A percentile compares a stretch with the other conserved stretches of the same genome.
Evolutionary conservation across 768 basidiomycete genomes (phyloP).

Genomic region (Brasilioporus rufonigricans): DNA sequence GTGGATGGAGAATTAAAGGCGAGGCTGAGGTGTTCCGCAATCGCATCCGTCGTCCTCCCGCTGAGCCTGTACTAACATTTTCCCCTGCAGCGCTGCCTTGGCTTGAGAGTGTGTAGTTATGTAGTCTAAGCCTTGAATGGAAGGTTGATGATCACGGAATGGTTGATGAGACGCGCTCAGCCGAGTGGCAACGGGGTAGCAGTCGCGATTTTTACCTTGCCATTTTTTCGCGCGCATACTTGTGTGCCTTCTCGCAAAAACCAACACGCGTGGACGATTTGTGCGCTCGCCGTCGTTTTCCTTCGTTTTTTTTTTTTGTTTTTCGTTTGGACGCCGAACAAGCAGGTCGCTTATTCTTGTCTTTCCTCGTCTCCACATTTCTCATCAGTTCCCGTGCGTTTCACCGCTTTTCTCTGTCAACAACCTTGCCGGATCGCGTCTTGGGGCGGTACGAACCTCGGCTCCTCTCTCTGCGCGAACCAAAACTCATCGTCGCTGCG

Average conservation of each 20-base stretch:
- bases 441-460: conserved; percentile 3
- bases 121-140: not conserved
- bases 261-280: conserved; percentile 8
- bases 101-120: not conserved
- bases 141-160: not conserved
- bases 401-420: conserved; percentile 3
- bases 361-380: not conserved
- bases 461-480: not conserved
- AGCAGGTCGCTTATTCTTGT: not conserved
- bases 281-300: not conserved
- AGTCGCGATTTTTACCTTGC: not conserved
- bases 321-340: not conserved
- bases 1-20: conserved; percentile 82
- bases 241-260: conserved; percentile 2
- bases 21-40: conserved; percentile 66
- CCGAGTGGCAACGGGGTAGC: conserved; percentile 14
- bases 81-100: not conserved
- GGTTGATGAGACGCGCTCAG: conserved; percentile 1
- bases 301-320: not conserved
- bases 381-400: not conserved
- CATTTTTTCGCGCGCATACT: conserved; percentile 11
- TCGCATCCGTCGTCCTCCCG: not conserved
- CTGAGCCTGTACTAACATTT: conserved; percentile 1
- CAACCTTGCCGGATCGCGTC: conserved; percentile 12
- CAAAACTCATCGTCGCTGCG: not conserved